Evolutionary conservation across 148 eudicot genomes (phyloP), one percentile per base, ranked within the genome.

Genomic region (Rhododendron mucronatum): DNA sequence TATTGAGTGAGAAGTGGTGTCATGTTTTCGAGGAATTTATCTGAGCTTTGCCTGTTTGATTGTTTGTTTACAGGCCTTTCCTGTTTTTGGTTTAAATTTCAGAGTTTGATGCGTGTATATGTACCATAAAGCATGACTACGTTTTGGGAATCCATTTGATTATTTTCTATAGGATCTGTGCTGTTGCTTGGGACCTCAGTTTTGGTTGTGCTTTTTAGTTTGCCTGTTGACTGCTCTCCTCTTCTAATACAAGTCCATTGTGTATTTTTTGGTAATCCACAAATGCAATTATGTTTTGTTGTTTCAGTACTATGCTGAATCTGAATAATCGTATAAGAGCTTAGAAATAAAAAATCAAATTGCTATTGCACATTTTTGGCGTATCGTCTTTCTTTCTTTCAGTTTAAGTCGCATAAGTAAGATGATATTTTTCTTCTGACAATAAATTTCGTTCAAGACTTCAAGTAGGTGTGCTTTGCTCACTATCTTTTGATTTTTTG

Each of bases 161-260:
- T 14, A 9, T 77, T 39, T 77, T 77, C 48, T 77, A 11, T n/a
- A 45, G 28, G 53, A 26, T n/a, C 33, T 78, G 7, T 41, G 28
- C 13, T 77, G 28, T 7, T 10, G 28, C 48, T 77, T 77, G 80
- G 80, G 79, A 77, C 80, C 30, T 77, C 80, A 77, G 80, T 76
- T 39, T 28, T 76, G 48, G 80, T 16, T 39, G 48, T 39, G 12
- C 45, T 76, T 18, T 76, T 50, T 21, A 6, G 47, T 18, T 76
- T 5, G 9, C 26, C n/a, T 39, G 48, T 39, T 76, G 48, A 18
- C 13, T 39, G 80, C 11, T 76, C 80, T 37, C 44, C 8, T 39
- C 48, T 39, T 76, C 80, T 74, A 33, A 16, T 74, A 14, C 35
- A 33, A 37, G 44, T 28, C 35, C 45, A 35, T 33, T 74, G 69